A percentile compares a stretch with the other conserved stretches of the same genome.
Evolutionary conservation across 148 eudicot species (phyloP).

Genomic region (Oxyria digyna): DNA sequence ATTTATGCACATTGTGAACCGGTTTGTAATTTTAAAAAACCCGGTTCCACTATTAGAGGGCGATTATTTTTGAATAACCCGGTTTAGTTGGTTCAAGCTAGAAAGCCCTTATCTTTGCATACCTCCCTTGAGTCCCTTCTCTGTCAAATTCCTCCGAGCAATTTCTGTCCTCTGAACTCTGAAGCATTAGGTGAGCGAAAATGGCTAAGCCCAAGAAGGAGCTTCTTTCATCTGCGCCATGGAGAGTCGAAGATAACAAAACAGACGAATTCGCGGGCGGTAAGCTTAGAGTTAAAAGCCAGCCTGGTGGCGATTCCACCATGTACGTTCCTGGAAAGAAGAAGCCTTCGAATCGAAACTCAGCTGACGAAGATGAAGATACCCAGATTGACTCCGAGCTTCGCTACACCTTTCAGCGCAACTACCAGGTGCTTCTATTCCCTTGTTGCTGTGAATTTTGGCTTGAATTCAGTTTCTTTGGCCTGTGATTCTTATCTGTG

Average conservation of each 20-base stretch:
- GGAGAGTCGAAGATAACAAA: conserved; percentile 47
- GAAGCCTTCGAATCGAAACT: conserved; percentile 9
- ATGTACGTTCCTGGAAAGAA: conserved; percentile 75
- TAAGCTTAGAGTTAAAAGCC: conserved; percentile 44
- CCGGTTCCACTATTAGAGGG: neutral
- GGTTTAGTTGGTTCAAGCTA: neutral
- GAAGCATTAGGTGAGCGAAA: neutral
- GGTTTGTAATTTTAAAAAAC: neutral
- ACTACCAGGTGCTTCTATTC: conserved; percentile 41
- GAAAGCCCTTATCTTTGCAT: neutral
- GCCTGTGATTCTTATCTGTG: neutral
- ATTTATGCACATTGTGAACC: neutral
- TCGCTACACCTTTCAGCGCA: conserved; percentile 78
- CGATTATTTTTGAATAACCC: neutral
- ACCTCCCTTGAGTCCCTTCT: neutral
- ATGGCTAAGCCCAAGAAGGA: conserved; percentile 74
- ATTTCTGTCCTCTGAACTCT: neutral
- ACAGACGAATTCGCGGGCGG: conserved; percentile 62
- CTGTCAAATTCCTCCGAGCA: neutral
- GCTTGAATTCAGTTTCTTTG: neutral
- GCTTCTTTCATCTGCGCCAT: conserved; percentile 76
- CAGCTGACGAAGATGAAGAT: conserved; percentile 19
- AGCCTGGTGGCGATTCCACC: conserved; percentile 53
- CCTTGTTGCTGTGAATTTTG: neutral
- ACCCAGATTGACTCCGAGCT: conserved; percentile 68